phyloP scores from a whole-genome alignment of 495 filamentous ascomycete species.

The Lindgomyces ingoldianus region DNA sequence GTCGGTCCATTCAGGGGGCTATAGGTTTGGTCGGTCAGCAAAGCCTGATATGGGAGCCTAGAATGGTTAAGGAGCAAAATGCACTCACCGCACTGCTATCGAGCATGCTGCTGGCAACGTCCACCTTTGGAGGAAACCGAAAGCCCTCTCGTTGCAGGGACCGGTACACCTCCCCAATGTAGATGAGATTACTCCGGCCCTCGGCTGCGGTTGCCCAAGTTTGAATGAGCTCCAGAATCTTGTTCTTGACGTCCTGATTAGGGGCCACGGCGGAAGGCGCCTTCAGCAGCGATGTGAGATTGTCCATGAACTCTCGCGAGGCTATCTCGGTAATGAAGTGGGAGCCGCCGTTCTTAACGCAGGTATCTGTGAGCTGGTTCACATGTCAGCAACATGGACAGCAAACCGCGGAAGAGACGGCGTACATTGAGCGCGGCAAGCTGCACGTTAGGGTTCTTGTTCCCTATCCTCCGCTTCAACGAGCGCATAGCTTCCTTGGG shows the following conservation, averaged over 20 bases:
- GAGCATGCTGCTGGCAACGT: slow-evolving; percentile 89
- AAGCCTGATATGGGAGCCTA: not conserved
- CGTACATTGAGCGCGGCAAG: slow-evolving; percentile 85
- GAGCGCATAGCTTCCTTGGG: slow-evolving; percentile 97
- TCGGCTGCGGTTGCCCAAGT: slow-evolving; percentile 90
- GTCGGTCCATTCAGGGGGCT: slow-evolving; percentile 98
- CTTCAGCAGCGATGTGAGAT: slow-evolving; percentile 84
- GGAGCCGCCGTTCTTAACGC: slow-evolving; percentile 96
- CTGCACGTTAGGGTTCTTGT: slow-evolving; percentile 96
- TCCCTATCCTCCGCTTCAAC: slow-evolving; percentile 87
- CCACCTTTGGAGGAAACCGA: slow-evolving; percentile 83
- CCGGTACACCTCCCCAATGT: slow-evolving; percentile 84
- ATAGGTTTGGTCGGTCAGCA: slow-evolving; percentile 14
- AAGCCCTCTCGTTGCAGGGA: slow-evolving; percentile 81
- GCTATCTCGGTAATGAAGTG: slow-evolving; percentile 95
- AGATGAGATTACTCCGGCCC: slow-evolving; percentile 77
- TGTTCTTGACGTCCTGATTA: slow-evolving; percentile 81
- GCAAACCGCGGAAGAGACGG: not conserved
- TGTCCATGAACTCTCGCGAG: slow-evolving; percentile 97
- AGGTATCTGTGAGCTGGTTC: slow-evolving; percentile 84
- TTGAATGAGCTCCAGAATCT: slow-evolving; percentile 91
- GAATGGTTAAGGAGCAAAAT: not conserved
- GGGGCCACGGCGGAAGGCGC: slow-evolving; percentile 71
- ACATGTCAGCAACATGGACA: slow-evolving; percentile 20
- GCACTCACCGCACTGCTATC: slow-evolving; percentile 88